Evolutionary conservation across 2,329 filamentous ascomycete genomes (phyloP).

Genomic region (Annulohypoxylon truncatum): DNA sequence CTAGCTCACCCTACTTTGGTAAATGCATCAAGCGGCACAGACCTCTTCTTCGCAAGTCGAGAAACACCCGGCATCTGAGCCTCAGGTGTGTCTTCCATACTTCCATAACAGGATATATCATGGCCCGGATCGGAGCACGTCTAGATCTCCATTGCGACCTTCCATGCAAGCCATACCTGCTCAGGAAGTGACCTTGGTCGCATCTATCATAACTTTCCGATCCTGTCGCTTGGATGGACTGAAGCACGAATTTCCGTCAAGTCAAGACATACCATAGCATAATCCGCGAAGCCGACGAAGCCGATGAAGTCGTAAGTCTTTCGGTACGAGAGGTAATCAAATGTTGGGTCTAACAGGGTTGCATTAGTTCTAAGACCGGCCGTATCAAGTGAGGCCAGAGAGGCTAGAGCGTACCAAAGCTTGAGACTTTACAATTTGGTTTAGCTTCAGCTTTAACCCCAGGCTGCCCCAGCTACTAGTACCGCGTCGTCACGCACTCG

Average conservation of each 20-base stretch:
- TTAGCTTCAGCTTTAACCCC: neutral
- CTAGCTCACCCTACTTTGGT: constrained; percentile 20
- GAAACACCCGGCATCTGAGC: neutral
- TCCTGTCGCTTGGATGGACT: neutral
- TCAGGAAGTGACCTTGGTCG: constrained; percentile 3
- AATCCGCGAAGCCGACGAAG: neutral
- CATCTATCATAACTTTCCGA: constrained; percentile 12
- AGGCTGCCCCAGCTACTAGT: too few species aligned
- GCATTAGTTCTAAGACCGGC: constrained; percentile 27
- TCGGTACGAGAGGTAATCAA: constrained; percentile 7
- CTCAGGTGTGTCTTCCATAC: constrained; percentile 15
- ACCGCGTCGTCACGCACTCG: neutral
- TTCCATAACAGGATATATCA: constrained; percentile 15
- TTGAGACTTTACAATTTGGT: constrained; percentile 7
- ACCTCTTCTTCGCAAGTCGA: constrained; percentile 6
- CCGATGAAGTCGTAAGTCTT: neutral
- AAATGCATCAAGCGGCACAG: constrained; percentile 17
- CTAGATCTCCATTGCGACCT: constrained; percentile 28
- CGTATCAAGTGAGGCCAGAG: constrained; percentile 25
- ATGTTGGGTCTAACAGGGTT: constrained; percentile 14
- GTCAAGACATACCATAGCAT: neutral
- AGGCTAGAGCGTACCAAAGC: constrained; percentile 4
- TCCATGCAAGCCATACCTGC: constrained; percentile 29
- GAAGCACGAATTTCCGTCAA: neutral
- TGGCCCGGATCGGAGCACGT: constrained; percentile 15